Conservation (phyloP, 805 yeast genomes). For the Pichia paraexigua region DNA sequence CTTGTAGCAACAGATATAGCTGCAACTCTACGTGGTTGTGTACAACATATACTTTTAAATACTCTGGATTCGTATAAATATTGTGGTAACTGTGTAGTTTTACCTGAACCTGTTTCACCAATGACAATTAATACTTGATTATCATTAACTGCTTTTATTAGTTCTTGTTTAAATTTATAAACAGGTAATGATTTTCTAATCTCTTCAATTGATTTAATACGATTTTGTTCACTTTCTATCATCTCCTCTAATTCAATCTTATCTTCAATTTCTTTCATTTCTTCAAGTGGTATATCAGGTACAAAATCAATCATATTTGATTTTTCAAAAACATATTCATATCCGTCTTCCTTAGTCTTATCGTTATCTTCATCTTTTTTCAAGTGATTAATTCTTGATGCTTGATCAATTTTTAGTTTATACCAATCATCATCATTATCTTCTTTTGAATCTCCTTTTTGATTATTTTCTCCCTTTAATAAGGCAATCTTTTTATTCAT, state of each 20-base stretch:
- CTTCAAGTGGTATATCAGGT: constrained; percentile 29
- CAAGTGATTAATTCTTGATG: constrained; percentile 22
- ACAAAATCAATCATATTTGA: constrained; percentile 49
- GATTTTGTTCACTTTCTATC: constrained; percentile 29
- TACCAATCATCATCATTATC: constrained; percentile 40
- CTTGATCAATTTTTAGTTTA: constrained; percentile 38
- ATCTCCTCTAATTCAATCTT: constrained; percentile 29
- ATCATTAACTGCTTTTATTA: constrained; percentile 50
- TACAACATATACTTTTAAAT: constrained; percentile 69
- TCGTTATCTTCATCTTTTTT: constrained; percentile 12
- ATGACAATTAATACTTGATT: constrained; percentile 76
- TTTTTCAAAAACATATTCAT: constrained; percentile 72
- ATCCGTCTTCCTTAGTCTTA: constrained; percentile 33
- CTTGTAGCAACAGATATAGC: constrained; percentile 86
- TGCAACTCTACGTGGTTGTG: constrained; percentile 94
- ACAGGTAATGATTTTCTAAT: constrained; percentile 71
- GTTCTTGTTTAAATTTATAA: constrained; percentile 48
- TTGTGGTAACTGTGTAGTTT: constrained; percentile 90
- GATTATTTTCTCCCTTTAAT: constrained; percentile 29
- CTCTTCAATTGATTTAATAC: constrained; percentile 35
- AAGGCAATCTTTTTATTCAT: constrained; percentile 44
- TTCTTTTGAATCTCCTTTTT: constrained; percentile 22
- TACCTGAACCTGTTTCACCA: constrained; percentile 97
- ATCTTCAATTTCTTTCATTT: constrained; percentile 17
- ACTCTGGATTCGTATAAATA: constrained; percentile 71